Conservation (phyloP, 345 rosid species). For the Salix udensis region DNA sequence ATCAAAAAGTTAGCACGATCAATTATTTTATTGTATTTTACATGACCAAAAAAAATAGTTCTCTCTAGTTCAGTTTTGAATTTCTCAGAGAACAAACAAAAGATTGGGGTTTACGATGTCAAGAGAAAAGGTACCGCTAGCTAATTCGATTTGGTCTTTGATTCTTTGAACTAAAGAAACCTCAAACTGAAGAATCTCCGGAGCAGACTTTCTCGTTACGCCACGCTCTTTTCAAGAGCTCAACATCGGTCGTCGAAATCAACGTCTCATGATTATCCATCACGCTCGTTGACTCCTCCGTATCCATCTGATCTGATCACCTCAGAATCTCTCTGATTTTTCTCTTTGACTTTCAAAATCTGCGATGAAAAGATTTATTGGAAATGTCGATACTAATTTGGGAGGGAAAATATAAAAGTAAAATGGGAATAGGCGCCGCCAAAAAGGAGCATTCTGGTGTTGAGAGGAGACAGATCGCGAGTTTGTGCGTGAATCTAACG, state of each 20-base stretch:
- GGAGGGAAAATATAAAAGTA: not conserved
- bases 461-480: constrained; percentile 18
- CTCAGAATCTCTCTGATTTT: not conserved
- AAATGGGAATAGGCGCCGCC: constrained; percentile 6
- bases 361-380: not conserved
- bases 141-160: constrained; percentile 53
- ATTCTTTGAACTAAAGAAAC: constrained; percentile 49
- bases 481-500: constrained; percentile 41
- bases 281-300: constrained; percentile 15
- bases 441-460: not conserved
- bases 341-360: not conserved
- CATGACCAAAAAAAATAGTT: not conserved
- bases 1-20: not conserved
- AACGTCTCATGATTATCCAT: constrained; percentile 52
- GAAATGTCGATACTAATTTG: not conserved
- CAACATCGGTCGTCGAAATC: constrained; percentile 65
- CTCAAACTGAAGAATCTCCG: constrained; percentile 70
- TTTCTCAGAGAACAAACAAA: not conserved
- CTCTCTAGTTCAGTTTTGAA: not conserved
- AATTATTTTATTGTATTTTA: too few relatives aligned
- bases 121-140: constrained; percentile 38
- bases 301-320: constrained; percentile 22
- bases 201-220: constrained; percentile 95
- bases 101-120: not conserved
- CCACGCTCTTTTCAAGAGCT: constrained; percentile 66